Evolutionary conservation across 2,329 filamentous ascomycete genomes (phyloP).

Genomic region (Alternaria sp.): DNA sequence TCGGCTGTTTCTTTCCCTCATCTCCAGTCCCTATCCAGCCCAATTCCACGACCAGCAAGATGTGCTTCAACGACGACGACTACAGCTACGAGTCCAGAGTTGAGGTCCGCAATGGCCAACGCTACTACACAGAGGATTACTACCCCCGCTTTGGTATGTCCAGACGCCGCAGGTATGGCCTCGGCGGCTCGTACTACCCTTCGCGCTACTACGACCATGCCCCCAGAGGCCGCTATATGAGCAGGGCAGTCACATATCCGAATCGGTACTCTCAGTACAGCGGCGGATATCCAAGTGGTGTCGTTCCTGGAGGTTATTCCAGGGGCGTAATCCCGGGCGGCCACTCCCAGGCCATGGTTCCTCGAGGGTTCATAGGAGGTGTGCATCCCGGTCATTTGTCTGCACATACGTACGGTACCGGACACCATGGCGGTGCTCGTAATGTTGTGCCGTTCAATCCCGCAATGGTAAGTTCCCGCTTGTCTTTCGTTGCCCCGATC

Average conservation of each 20-base stretch:
- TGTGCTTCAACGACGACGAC: slow-evolving; percentile 34
- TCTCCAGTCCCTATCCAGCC: not conserved
- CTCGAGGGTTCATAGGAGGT: not conserved
- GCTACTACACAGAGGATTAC: slow-evolving; percentile 13
- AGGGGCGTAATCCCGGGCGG: slow-evolving; percentile 2
- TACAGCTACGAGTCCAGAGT: slow-evolving; percentile 21
- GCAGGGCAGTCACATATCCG: slow-evolving; percentile 4
- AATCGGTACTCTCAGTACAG: slow-evolving; percentile 13
- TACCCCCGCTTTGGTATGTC: slow-evolving; percentile 19
- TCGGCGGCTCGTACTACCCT: slow-evolving; percentile 36
- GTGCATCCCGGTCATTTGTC: slow-evolving; percentile 5
- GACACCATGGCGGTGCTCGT: slow-evolving; percentile 21
- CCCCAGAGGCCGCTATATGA: slow-evolving; percentile 16
- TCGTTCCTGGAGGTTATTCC: slow-evolving; percentile 5
- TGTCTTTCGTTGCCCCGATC: slow-evolving; percentile 16
- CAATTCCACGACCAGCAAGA: slow-evolving; percentile 10
- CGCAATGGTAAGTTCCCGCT: slow-evolving; percentile 32
- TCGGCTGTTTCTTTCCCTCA: not conserved
- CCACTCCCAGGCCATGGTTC: slow-evolving; percentile 2
- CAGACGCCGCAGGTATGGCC: slow-evolving; percentile 27
- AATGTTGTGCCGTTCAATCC: slow-evolving; percentile 25
- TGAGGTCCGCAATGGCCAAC: slow-evolving; percentile 18
- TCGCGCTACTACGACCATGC: slow-evolving; percentile 31
- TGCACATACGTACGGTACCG: slow-evolving; percentile 20
- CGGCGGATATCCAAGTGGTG: not conserved